Percentiles rank a stretch among this genome's conserved stretches.
These are phyloP conservation scores for Sphaerostilbella broomeana DNA, from an alignment of 2,329 filamentous ascomycete genomes.

Conservation along the genomic window DNA sequence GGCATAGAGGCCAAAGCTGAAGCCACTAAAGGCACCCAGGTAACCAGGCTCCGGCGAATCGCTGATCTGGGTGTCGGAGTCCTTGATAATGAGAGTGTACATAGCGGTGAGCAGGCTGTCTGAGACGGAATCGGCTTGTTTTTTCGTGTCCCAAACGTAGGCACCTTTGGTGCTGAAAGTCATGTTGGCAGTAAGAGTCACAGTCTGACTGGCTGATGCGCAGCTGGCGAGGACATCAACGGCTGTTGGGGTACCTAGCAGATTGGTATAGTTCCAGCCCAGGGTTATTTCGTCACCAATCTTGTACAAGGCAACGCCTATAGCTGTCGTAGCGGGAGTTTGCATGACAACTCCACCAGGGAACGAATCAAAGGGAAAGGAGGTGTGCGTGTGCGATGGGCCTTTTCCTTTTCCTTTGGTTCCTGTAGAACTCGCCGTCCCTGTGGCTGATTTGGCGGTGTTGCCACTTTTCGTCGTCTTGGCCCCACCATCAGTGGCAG, in stretches of 20 bases:
- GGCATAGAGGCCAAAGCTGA: conserved; percentile 54
- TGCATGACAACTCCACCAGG: conserved; percentile 48
- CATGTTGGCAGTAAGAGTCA: conserved; percentile 59
- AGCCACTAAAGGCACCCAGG: conserved; percentile 40
- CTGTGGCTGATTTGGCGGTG: not conserved
- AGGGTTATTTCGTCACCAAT: conserved; percentile 55
- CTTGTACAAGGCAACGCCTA: conserved; percentile 48
- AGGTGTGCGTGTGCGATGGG: conserved; percentile 21
- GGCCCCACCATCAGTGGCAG: conserved; percentile 9
- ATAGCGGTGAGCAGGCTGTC: conserved; percentile 45
- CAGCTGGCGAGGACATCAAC: conserved; percentile 55
- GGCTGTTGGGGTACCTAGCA: conserved; percentile 52
- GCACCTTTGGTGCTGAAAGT: conserved; percentile 44
- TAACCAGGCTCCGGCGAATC: conserved; percentile 51
- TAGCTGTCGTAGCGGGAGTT: conserved; percentile 40
- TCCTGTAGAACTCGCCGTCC: not conserved
- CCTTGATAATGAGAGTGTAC: conserved; percentile 58
- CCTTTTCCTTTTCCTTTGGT: conserved; percentile 20
- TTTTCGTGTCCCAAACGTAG: conserved; percentile 53
- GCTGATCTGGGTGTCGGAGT: conserved; percentile 46
- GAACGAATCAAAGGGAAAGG: conserved; percentile 40
- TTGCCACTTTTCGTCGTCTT: conserved; percentile 19
- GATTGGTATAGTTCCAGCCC: conserved; percentile 59
- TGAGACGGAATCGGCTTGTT: conserved; percentile 39
- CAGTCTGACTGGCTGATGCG: conserved; percentile 44